phyloP scores from a whole-genome alignment of 1,139 yeast species.

The Debaryomyces sp. region DNA sequence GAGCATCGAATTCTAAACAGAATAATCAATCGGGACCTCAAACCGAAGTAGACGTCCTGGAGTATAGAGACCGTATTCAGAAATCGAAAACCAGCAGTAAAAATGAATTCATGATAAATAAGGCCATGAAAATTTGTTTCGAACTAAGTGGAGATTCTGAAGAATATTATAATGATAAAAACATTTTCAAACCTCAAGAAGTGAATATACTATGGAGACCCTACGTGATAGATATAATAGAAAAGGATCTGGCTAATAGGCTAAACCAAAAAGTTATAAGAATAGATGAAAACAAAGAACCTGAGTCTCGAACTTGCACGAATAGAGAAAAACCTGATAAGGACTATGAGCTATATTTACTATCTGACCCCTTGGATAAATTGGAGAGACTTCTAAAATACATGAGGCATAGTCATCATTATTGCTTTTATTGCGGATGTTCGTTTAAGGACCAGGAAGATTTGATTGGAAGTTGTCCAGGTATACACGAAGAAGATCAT shows the following conservation, averaged over 20 bases:
- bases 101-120: slow-evolving; percentile 8
- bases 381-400: slow-evolving; percentile 18
- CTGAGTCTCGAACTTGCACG: background rate
- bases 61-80: slow-evolving; percentile 2
- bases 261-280: background rate
- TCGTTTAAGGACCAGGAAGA: slow-evolving; percentile 19
- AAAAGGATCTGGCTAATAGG: background rate
- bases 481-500: slow-evolving; percentile 18
- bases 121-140: slow-evolving; percentile 27
- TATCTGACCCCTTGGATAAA: slow-evolving; percentile 2
- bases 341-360: background rate
- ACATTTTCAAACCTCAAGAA: slow-evolving; percentile 9
- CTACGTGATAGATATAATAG: slow-evolving; percentile 15
- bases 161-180: slow-evolving; percentile 10
- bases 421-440: slow-evolving; percentile 37
- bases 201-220: slow-evolving; percentile 29
- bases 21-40: background rate
- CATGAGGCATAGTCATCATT: slow-evolving; percentile 23
- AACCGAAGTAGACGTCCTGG: background rate
- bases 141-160: slow-evolving; percentile 31
- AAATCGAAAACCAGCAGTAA: slow-evolving; percentile 4
- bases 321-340: background rate
- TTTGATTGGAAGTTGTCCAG: slow-evolving; percentile 26
- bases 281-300: background rate
- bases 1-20: slow-evolving; percentile 5